Percentiles rank a stretch among this genome's conserved stretches.
These are phyloP conservation scores for Xylaria curta DNA, from an alignment of 495 filamentous ascomycete species.

Conservation along the genomic window DNA sequence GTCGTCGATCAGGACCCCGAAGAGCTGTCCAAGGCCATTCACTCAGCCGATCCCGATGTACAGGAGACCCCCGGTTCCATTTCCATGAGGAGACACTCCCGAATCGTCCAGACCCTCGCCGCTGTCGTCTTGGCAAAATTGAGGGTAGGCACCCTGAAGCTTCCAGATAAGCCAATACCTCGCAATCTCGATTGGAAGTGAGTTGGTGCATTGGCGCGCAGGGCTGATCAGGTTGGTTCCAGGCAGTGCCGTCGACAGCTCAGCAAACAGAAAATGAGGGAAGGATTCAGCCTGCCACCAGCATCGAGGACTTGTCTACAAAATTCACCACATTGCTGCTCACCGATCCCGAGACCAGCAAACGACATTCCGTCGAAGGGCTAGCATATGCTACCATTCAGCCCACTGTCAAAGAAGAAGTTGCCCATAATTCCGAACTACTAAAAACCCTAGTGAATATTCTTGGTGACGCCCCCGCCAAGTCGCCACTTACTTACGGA, in stretches of 20 bases:
- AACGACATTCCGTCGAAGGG: conserved; percentile 82
- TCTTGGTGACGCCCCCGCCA: conserved; percentile 63
- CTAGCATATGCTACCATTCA: conserved; percentile 88
- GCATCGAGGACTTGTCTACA: conserved; percentile 73
- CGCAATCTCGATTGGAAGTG: conserved; percentile 32
- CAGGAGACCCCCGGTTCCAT: conserved; percentile 50
- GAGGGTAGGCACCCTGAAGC: conserved; percentile 54
- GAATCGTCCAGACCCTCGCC: conserved; percentile 66
- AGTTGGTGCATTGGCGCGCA: conserved; percentile 26
- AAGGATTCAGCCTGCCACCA: conserved; percentile 55
- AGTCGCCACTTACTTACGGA: conserved; percentile 80
- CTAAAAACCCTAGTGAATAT: conserved; percentile 69
- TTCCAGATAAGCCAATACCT: conserved; percentile 27
- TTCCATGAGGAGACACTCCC: conserved; percentile 56
- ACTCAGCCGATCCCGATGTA: conserved; percentile 45
- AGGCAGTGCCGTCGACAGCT: conserved; percentile 53
- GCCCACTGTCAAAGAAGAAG: conserved; percentile 78
- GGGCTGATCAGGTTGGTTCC: conserved; percentile 56
- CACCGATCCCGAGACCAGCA: conserved; percentile 60
- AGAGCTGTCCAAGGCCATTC: conserved; percentile 58
- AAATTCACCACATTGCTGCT: conserved; percentile 81
- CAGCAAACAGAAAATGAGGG: conserved; percentile 45
- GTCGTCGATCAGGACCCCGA: conserved; percentile 72
- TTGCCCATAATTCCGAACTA: conserved; percentile 70
- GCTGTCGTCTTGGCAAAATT: conserved; percentile 87